Percentiles rank a stretch among this genome's conserved stretches.
These are phyloP conservation scores for Populus trichocarpa DNA, from an alignment of 441 rosid genomes.

Conservation along the genomic window DNA sequence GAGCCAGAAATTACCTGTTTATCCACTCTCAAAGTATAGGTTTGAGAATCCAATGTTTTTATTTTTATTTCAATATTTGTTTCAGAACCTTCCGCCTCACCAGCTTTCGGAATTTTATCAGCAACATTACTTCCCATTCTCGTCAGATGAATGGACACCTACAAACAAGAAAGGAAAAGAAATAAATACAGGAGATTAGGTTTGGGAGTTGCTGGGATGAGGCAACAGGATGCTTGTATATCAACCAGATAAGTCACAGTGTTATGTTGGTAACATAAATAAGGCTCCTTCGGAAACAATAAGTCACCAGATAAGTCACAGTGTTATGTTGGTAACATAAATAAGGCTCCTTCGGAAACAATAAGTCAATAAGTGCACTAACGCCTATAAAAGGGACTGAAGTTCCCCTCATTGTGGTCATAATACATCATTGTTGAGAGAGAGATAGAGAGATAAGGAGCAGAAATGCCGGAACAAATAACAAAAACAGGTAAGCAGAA, in stretches of 20 bases:
- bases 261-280: background rate
- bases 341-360: background rate
- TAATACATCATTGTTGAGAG: background rate
- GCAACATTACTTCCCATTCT: constrained; percentile 62
- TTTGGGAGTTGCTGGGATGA: background rate
- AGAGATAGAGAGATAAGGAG: background rate
- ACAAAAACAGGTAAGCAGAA: background rate
- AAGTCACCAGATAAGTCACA: background rate
- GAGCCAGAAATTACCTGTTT: constrained; percentile 57
- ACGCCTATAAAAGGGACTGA: background rate
- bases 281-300: background rate
- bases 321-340: background rate
- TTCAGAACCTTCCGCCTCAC: constrained; percentile 50
- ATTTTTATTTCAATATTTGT: constrained; percentile 81
- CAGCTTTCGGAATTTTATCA: constrained; percentile 32
- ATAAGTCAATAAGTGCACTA: constrained; percentile 1
- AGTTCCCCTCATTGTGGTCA: background rate
- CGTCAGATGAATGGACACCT: constrained; percentile 19
- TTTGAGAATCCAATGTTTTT: constrained; percentile 88
- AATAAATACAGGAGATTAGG: background rate
- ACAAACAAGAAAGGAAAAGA: constrained; percentile 1
- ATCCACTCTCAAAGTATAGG: constrained; percentile 81
- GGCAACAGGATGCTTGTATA: background rate
- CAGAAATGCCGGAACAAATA: background rate
- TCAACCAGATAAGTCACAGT: background rate